Evolutionary conservation across 2,329 filamentous ascomycete species (phyloP), one percentile per base, ranked within the genome.

Genomic region (Fusarium sp.): DNA sequence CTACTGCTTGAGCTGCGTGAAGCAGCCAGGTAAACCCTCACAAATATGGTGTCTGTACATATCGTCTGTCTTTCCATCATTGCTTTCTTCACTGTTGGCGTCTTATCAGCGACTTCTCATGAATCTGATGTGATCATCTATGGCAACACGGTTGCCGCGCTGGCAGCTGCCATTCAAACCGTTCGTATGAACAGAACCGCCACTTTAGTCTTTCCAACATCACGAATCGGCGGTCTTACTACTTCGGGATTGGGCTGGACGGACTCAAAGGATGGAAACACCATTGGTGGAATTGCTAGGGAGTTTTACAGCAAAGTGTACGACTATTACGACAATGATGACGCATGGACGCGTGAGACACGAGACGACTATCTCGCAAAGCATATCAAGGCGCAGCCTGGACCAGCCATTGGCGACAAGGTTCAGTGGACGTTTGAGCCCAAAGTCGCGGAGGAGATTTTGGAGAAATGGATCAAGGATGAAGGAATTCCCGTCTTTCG

Each of bases 391-490:
- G 69, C 72, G 3, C 72, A 74, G 31, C 72, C 72, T 10, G 72
- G 72, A 7, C 61, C 62, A 1, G 72, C 72, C 12, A 70, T 74
- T 2, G 72, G 35, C 7, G 64, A 62, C 21, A 66, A 74, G 38
- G 48, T 74, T 15, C 72, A 74, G 10, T 74, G 72, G 72, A 74
- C 72, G 0, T 74, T 74, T 25, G 72, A 74, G 21, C 72, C 72
- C 1, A 74, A 73, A 23, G 72, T 70, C 0, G 72, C 72, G 1
- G 72, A 74, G 38, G 25, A 51, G 8, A 72, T 74, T 6, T 52
- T 58, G 45, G 72, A 74, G 56, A 54, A 46, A 15, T 73, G 72
- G 72, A 48, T 73, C 18, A 63, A 74, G 16, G 71, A 73, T 12
- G 72, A 64, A 18, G 56, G 71, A 9, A 72, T 73, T 10, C 27